These are phyloP conservation scores for Eudorina sp. DNA, from an alignment of 139 green algal genomes.

Conservation along the genomic window DNA sequence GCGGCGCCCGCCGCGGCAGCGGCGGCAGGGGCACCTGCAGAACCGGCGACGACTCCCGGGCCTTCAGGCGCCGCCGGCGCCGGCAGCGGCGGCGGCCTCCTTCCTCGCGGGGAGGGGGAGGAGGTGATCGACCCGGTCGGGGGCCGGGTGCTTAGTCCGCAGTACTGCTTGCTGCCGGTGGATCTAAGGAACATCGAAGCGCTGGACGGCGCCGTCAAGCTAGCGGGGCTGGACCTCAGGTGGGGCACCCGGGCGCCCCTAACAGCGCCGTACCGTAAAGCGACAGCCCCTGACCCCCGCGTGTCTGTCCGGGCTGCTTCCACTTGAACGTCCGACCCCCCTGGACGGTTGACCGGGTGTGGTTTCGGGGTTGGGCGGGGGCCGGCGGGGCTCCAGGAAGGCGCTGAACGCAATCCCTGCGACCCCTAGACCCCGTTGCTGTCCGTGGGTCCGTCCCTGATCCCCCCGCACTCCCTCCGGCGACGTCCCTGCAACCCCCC, in stretches of 20 bases:
- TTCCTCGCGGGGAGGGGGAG: neutral
- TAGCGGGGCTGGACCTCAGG: constrained; percentile 67
- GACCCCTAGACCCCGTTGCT: neutral
- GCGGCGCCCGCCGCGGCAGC: neutral
- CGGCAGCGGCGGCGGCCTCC: neutral
- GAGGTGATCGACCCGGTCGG: constrained; percentile 10
- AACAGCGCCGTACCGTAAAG: no score
- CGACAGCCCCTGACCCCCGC: no score
- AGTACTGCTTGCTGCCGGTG: constrained; percentile 77
- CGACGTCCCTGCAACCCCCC: no score
- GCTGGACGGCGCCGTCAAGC: constrained; percentile 61
- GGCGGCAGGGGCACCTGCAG: neutral
- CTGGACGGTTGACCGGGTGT: no score
- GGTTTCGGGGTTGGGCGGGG: no score
- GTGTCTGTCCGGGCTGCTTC: no score
- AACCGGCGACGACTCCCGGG: neutral
- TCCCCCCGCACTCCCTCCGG: no score
- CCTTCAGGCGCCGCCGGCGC: no score
- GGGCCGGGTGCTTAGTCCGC: constrained; percentile 40
- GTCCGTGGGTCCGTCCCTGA: neutral
- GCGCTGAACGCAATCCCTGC: neutral
- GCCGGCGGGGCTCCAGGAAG: neutral
- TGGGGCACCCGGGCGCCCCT: no score
- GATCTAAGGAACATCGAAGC: constrained; percentile 75
- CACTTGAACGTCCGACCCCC: no score